phyloP scores from a whole-genome alignment of 202 grass and related monocot genomes.

The Saccharum hybrid region DNA sequence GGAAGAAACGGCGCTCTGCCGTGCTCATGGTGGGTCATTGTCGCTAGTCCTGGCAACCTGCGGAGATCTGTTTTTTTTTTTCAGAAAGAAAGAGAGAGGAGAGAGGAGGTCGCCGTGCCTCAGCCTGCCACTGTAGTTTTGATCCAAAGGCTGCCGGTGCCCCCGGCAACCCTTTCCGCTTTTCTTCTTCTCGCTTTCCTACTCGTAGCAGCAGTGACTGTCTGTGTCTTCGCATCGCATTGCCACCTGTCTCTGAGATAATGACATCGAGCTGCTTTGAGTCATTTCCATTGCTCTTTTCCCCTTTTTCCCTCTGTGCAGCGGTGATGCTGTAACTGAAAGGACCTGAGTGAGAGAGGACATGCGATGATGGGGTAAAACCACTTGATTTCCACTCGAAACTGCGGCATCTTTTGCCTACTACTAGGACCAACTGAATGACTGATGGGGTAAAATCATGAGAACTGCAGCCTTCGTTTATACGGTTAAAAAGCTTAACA shows the following conservation, averaged over 20 bases:
- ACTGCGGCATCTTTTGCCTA: not conserved
- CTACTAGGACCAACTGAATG: not conserved
- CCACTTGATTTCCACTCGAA: not conserved
- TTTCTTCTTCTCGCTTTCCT: constrained; percentile 5
- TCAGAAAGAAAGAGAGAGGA: constrained; percentile 1
- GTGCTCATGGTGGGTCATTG: constrained; percentile 51
- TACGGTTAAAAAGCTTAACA: not conserved
- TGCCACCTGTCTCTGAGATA: constrained; percentile 51
- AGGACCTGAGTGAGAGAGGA: not conserved
- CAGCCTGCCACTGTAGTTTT: constrained; percentile 59
- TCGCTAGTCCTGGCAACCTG: constrained; percentile 41
- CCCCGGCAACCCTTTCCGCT: constrained; percentile 34
- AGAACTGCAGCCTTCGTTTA: not conserved
- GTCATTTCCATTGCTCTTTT: constrained; percentile 33
- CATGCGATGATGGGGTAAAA: constrained; percentile 25
- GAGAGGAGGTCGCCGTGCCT: constrained; percentile 28
- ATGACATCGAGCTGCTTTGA: constrained; percentile 64
- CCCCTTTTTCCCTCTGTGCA: constrained; percentile 18
- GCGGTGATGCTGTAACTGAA: constrained; percentile 24
- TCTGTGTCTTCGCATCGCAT: constrained; percentile 44
- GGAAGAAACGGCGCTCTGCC: constrained; percentile 28
- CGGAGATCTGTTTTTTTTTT: constrained; percentile 42
- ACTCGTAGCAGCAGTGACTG: constrained; percentile 52
- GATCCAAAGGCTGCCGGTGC: constrained; percentile 59
- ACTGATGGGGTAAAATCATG: not conserved